Conservation (phyloP, 2,329 filamentous ascomycete species). For the Colletotrichum orbiculare region DNA sequence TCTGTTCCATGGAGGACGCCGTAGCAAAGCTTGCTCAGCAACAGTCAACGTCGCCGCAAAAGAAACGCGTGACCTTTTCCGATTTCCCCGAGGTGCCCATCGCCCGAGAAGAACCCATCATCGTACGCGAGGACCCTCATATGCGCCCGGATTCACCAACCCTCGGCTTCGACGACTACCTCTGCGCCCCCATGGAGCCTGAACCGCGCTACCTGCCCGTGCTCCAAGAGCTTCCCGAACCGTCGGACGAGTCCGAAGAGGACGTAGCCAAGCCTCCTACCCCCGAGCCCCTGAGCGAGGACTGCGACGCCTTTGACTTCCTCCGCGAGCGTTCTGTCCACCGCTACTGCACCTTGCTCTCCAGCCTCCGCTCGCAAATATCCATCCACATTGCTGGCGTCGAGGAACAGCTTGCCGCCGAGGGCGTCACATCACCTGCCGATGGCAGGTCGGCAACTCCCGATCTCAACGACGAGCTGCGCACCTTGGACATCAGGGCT, state of each 20-base stretch:
- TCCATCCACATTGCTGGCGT: constrained; percentile 59
- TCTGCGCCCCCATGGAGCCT: constrained; percentile 38
- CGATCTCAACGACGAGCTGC: constrained; percentile 48
- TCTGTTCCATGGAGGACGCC: constrained; percentile 51
- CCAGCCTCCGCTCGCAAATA: constrained; percentile 60
- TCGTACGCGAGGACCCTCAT: too few relatives aligned
- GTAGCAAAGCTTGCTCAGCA: constrained; percentile 20
- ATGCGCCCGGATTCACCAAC: constrained; percentile 71
- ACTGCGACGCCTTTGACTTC: constrained; percentile 47
- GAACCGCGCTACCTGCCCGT: constrained; percentile 35
- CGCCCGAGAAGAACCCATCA: too few relatives aligned
- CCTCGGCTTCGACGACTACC: constrained; percentile 62
- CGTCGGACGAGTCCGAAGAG: constrained; percentile 36
- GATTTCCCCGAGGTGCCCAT: constrained; percentile 56
- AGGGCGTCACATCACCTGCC: constrained; percentile 37
- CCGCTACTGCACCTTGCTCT: constrained; percentile 61
- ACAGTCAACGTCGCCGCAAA: constrained; percentile 37
- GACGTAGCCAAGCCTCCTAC: constrained; percentile 38
- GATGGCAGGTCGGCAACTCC: constrained; percentile 27
- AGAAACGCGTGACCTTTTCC: constrained; percentile 54
- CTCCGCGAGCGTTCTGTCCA: constrained; percentile 56
- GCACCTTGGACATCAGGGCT: constrained; percentile 55
- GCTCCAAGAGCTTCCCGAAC: constrained; percentile 35
- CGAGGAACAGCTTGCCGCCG: constrained; percentile 50
- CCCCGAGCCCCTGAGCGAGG: constrained; percentile 31